These are phyloP conservation scores for Pythium phragmiticola DNA, from an alignment of 352 stramenopile genomes.

Conservation along the genomic window DNA sequence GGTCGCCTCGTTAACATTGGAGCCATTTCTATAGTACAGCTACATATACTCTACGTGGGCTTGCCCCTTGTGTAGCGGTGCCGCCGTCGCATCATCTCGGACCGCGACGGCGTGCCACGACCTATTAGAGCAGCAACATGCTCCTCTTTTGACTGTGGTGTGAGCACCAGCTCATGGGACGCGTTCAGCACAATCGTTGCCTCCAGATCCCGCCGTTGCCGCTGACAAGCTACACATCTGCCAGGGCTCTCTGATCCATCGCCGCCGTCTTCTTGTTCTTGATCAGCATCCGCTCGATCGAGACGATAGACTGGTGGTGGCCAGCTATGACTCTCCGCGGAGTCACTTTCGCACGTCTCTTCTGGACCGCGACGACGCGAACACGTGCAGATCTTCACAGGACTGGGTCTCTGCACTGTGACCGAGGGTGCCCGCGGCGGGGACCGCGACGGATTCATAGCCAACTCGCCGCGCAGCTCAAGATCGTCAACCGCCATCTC, in stretches of 20 bases:
- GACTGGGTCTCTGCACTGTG: not conserved
- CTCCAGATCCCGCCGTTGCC: slow-evolving; percentile 16
- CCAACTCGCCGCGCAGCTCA: slow-evolving; percentile 14
- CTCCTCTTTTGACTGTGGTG: slow-evolving; percentile 31
- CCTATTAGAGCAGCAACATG: slow-evolving; percentile 13
- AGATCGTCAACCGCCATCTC: slow-evolving; percentile 4
- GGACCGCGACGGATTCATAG: slow-evolving; percentile 3
- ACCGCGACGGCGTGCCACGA: slow-evolving; percentile 31
- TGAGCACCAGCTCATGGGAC: slow-evolving; percentile 36
- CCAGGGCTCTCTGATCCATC: not conserved
- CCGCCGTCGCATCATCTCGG: slow-evolving; percentile 60
- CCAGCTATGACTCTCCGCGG: not conserved
- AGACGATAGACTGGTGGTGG: slow-evolving; percentile 17
- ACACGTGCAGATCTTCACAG: slow-evolving; percentile 16
- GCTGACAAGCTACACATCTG: slow-evolving; percentile 7
- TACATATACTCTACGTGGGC: not conserved
- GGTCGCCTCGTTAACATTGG: slow-evolving; percentile 5
- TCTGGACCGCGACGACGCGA: slow-evolving; percentile 1
- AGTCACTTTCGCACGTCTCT: not conserved
- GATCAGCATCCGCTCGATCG: slow-evolving; percentile 1
- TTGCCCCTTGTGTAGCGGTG: slow-evolving; percentile 50
- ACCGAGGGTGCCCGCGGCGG: not conserved
- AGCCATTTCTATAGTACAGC: too few relatives aligned
- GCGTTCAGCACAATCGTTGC: slow-evolving; percentile 59
- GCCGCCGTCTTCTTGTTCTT: not conserved